These are phyloP conservation scores for Juglanconis oblonga DNA, from an alignment of 2,329 filamentous ascomycete species.

Conservation along the genomic window DNA sequence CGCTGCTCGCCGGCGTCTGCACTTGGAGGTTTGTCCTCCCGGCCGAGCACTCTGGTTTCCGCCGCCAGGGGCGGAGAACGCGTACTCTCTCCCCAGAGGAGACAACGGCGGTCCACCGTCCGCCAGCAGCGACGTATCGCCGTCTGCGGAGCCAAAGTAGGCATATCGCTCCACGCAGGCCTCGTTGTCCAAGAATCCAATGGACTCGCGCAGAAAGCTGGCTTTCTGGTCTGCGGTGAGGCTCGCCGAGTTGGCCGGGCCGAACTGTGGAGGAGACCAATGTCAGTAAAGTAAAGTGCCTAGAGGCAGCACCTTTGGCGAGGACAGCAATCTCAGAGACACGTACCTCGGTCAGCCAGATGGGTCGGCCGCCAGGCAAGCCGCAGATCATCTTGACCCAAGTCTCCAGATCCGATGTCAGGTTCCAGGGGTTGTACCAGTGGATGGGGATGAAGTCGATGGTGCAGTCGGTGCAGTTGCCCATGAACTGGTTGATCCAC, in stretches of 20 bases:
- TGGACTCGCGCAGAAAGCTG: conserved; percentile 38
- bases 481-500: conserved; percentile 42
- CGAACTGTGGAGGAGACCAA: not conserved
- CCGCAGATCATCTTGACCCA: conserved; percentile 38
- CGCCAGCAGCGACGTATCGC: conserved; percentile 18
- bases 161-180: conserved; percentile 37
- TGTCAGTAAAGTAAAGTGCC: no score
- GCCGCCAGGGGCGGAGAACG: not conserved
- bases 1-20: no score
- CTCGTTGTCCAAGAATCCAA: conserved; percentile 41
- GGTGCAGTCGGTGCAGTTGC: conserved; percentile 37
- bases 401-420: conserved; percentile 38
- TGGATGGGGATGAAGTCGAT: conserved; percentile 45
- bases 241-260: not conserved
- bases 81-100: conserved; percentile 12
- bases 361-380: conserved; percentile 32
- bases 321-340: not conserved
- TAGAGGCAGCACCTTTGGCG: not conserved
- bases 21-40: no score
- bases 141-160: conserved; percentile 29
- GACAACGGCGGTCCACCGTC: conserved; percentile 15
- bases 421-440: conserved; percentile 40
- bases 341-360: conserved; percentile 43
- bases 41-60: no score
- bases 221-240: conserved; percentile 23